Evolutionary conservation across 2,329 filamentous ascomycete species (phyloP).

Genomic region (Incumbomyces lentus): DNA sequence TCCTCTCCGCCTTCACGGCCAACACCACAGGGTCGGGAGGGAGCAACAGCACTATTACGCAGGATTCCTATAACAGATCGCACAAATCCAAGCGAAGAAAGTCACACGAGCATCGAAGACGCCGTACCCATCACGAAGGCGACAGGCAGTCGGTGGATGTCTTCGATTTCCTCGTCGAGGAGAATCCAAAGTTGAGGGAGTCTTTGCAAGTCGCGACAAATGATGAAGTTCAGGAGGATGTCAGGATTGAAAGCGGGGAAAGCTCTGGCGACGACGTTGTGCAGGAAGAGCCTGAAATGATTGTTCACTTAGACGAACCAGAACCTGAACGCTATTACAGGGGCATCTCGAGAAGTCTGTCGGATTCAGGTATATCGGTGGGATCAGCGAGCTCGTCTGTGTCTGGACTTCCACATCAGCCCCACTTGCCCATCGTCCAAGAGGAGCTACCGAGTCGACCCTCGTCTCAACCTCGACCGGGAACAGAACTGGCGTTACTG

Average conservation of each 20-base stretch:
- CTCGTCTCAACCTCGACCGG: constrained; percentile 16
- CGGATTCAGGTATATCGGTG: constrained; percentile 28
- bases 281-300: background rate
- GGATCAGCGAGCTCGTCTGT: constrained; percentile 18
- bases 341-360: constrained; percentile 18
- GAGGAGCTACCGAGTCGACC: constrained; percentile 18
- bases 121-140: background rate
- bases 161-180: constrained; percentile 8
- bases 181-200: constrained; percentile 13
- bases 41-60: constrained; percentile 17
- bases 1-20: constrained; percentile 19
- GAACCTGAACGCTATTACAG: constrained; percentile 15
- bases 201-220: constrained; percentile 5
- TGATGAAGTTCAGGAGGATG: background rate
- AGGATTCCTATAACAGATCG: constrained; percentile 18
- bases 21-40: constrained; percentile 19
- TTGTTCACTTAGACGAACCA: constrained; percentile 2
- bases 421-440: constrained; percentile 22
- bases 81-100: constrained; percentile 10
- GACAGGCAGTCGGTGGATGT: constrained; percentile 2
- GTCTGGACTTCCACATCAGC: constrained; percentile 22
- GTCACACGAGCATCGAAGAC: constrained; percentile 1
- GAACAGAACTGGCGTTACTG: background rate
- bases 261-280: constrained; percentile 9
- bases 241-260: constrained; percentile 1